A percentile compares a stretch with the other conserved stretches of the same genome.
phyloP scores from a whole-genome alignment of 1,284 basidiomycete genomes.

The Malassezia arunalokei region DNA sequence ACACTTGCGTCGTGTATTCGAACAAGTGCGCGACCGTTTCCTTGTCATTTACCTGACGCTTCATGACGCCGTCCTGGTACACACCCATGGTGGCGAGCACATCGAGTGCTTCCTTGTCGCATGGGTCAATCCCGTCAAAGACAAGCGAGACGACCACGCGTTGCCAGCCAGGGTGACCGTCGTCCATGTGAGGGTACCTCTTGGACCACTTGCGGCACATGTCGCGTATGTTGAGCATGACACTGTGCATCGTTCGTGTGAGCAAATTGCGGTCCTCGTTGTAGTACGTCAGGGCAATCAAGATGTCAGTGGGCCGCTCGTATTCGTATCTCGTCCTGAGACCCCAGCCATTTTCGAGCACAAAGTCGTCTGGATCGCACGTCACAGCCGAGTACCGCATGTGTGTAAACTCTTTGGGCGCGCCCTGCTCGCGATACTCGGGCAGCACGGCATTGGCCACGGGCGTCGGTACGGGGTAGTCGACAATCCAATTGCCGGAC shows the following conservation, averaged over 20 bases:
- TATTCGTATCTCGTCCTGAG: conserved; percentile 69
- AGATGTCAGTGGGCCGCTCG: conserved; percentile 76
- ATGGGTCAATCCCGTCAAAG: conserved; percentile 83
- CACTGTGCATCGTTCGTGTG: conserved; percentile 66
- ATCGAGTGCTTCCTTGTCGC: conserved; percentile 61
- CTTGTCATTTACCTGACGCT: conserved; percentile 76
- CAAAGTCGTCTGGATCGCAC: conserved; percentile 85
- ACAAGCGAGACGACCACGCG: conserved; percentile 72
- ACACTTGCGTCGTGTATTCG: conserved; percentile 54
- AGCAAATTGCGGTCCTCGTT: conserved; percentile 86
- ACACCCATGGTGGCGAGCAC: conserved; percentile 48
- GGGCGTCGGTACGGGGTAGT: conserved; percentile 65
- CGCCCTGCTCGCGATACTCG: conserved; percentile 53
- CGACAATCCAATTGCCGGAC: conserved; percentile 49
- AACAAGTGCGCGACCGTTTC: conserved; percentile 74
- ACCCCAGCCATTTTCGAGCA: conserved; percentile 57
- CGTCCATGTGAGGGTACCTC: conserved; percentile 70
- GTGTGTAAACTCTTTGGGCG: conserved; percentile 65
- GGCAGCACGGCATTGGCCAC: conserved; percentile 71
- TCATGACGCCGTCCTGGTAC: conserved; percentile 68
- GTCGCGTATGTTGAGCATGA: conserved; percentile 96
- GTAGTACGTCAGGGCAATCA: conserved; percentile 57
- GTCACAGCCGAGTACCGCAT: conserved; percentile 72
- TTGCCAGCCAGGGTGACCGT: conserved; percentile 67
- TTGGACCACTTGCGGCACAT: conserved; percentile 91